Evolutionary conservation across 108 stramenopile species (phyloP).

Genomic region (Skeletonema menzelii): DNA sequence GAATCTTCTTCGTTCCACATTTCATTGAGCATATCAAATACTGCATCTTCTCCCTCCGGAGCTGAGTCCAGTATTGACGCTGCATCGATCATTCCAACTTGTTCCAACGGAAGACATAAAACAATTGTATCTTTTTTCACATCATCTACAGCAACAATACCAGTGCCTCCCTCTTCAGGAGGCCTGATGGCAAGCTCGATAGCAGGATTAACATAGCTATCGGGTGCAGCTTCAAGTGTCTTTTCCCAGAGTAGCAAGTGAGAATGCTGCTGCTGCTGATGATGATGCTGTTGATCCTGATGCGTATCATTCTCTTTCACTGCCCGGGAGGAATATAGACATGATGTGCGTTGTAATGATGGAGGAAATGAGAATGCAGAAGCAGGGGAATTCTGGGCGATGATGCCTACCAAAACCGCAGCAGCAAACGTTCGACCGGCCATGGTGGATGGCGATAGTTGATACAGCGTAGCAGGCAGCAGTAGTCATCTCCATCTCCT

Average conservation of each 20-base stretch:
- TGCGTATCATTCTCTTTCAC: not conserved
- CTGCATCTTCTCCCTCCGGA: constrained; percentile 19
- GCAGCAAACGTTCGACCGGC: not conserved
- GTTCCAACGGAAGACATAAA: not conserved
- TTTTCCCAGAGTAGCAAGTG: constrained; percentile 6
- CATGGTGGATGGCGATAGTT: not conserved
- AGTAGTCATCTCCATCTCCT: no score
- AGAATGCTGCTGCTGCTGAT: constrained; percentile 6
- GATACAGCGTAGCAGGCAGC: no score
- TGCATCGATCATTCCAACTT: constrained; percentile 17
- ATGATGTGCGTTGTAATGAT: not conserved
- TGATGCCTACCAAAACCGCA: not conserved
- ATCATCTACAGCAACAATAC: constrained; percentile 10
- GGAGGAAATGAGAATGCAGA: not conserved
- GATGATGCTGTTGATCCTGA: constrained; percentile 2
- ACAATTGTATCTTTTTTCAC: constrained; percentile 6
- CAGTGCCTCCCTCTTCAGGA: constrained; percentile 9
- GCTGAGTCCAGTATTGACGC: not conserved
- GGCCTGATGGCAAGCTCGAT: constrained; percentile 1
- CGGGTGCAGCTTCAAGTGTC: not conserved
- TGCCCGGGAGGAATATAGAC: not conserved
- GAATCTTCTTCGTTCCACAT: constrained; percentile 23
- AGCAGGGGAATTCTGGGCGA: not conserved
- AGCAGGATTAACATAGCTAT: constrained; percentile 3
- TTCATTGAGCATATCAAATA: constrained; percentile 16